Evolutionary conservation across 257 asterid species (phyloP).

Genomic region (Solanum boliviense): DNA sequence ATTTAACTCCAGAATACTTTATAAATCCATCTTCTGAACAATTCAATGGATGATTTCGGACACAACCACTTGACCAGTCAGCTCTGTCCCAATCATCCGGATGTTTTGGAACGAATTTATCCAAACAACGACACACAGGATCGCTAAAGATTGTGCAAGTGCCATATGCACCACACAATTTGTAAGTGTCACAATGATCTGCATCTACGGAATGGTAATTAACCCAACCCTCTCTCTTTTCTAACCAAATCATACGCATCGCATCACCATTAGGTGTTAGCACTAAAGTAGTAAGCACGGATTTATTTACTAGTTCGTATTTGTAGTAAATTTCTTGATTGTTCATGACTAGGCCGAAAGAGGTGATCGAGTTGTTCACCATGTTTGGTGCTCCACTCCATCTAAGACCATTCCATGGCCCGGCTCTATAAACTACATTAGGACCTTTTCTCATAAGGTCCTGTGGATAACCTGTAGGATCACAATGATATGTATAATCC

Average conservation of each 20-base stretch:
- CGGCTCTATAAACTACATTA: background rate
- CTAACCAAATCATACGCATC: background rate
- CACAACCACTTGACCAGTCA: slow-evolving; percentile 22
- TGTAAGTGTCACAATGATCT: slow-evolving; percentile 12
- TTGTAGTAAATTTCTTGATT: background rate
- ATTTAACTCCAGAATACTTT: slow-evolving; percentile 9
- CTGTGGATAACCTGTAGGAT: slow-evolving; percentile 11
- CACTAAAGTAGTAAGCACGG: background rate
- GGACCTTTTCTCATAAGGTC: slow-evolving; percentile 3
- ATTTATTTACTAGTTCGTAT: background rate
- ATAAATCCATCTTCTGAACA: slow-evolving; percentile 12
- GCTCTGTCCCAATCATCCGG: slow-evolving; percentile 6
- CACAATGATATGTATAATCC: slow-evolving; percentile 3
- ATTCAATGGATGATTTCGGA: slow-evolving; percentile 8
- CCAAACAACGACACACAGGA: slow-evolving; percentile 22
- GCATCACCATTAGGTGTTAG: background rate
- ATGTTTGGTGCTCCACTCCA: slow-evolving; percentile 4
- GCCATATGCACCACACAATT: slow-evolving; percentile 18
- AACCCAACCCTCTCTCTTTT: background rate
- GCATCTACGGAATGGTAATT: background rate
- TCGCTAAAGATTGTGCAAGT: slow-evolving; percentile 4
- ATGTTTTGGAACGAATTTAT: slow-evolving; percentile 10
- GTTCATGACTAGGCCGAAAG: background rate
- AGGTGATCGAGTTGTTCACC: background rate
- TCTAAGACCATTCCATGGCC: slow-evolving; percentile 10